Conservation (phyloP, 352 stramenopile genomes). For the Phytopythium boreale region DNA sequence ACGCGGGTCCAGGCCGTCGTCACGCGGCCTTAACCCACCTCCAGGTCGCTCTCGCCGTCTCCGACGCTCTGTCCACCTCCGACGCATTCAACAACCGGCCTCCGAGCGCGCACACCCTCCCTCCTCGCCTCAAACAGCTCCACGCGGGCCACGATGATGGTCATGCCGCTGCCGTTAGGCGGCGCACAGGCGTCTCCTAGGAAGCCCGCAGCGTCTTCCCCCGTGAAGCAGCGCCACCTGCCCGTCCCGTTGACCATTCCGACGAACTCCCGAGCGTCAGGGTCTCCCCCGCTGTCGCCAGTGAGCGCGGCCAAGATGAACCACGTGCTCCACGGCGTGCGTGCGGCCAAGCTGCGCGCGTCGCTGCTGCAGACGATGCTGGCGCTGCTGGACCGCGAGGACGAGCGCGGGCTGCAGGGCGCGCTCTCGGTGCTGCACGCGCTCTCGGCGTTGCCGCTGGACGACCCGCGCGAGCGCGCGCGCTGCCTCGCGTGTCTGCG, state of each 20-base stretch:
- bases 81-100: not conserved
- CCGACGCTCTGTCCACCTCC: not conserved
- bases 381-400: constrained; percentile 52
- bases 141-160: not conserved
- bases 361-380: constrained; percentile 58
- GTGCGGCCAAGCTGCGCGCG: constrained; percentile 29
- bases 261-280: not conserved
- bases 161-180: constrained; percentile 8
- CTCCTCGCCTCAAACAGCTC: not conserved
- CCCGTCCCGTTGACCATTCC: constrained; percentile 9
- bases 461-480: constrained; percentile 30
- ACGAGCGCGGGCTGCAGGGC: constrained; percentile 37
- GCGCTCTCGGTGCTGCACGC: constrained; percentile 50
- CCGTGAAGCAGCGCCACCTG: not conserved
- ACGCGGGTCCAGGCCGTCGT: not conserved
- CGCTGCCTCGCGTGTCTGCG: constrained; percentile 41
- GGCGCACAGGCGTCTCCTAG: constrained; percentile 47
- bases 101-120: not conserved
- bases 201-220: constrained; percentile 24
- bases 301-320: constrained; percentile 4
- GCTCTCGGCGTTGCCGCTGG: constrained; percentile 37
- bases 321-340: constrained; percentile 7
- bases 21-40: not conserved
- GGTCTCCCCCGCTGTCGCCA: not conserved
- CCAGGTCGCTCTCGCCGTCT: not conserved